Percentiles rank a stretch among this genome's conserved stretches.
These are phyloP conservation scores for Boletellus deceptivus DNA, from an alignment of 1,284 basidiomycete species.

Conservation along the genomic window DNA sequence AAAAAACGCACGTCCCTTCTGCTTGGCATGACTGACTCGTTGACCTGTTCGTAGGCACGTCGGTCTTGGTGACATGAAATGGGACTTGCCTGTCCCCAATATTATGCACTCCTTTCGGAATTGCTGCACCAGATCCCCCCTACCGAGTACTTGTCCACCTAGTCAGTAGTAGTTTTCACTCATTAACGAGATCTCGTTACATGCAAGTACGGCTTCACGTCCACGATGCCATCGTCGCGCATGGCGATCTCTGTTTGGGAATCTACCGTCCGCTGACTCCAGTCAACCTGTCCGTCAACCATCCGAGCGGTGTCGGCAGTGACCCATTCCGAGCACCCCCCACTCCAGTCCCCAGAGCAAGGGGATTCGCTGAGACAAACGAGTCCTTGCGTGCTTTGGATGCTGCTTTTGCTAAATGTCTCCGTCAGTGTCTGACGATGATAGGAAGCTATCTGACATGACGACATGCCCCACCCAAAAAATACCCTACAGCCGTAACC, in stretches of 20 bases:
- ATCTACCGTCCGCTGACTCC: slow-evolving; percentile 42
- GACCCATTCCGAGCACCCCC: slow-evolving; percentile 60
- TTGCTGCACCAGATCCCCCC: neutral
- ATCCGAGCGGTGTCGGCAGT: slow-evolving; percentile 71
- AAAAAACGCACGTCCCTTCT: slow-evolving; percentile 30
- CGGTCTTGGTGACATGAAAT: slow-evolving; percentile 25
- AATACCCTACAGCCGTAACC: neutral
- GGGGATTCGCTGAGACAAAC: slow-evolving; percentile 71
- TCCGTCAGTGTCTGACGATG: slow-evolving; percentile 13
- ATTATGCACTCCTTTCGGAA: neutral
- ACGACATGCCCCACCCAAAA: neutral
- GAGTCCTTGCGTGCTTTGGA: slow-evolving; percentile 72
- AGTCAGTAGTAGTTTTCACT: neutral
- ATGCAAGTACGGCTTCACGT: slow-evolving; percentile 2
- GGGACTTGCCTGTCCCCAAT: too few relatives aligned
- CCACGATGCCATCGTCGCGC: neutral
- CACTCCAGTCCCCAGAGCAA: slow-evolving; percentile 59
- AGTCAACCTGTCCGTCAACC: slow-evolving; percentile 72
- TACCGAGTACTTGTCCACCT: neutral
- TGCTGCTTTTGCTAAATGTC: slow-evolving; percentile 56
- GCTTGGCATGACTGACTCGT: neutral
- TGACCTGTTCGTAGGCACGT: slow-evolving; percentile 24
- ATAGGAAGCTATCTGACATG: slow-evolving; percentile 6
- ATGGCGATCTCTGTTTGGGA: neutral
- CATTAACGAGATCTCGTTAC: neutral